phyloP scores from a whole-genome alignment of 2,329 filamentous ascomycete genomes.

The Drechslera avenae region DNA sequence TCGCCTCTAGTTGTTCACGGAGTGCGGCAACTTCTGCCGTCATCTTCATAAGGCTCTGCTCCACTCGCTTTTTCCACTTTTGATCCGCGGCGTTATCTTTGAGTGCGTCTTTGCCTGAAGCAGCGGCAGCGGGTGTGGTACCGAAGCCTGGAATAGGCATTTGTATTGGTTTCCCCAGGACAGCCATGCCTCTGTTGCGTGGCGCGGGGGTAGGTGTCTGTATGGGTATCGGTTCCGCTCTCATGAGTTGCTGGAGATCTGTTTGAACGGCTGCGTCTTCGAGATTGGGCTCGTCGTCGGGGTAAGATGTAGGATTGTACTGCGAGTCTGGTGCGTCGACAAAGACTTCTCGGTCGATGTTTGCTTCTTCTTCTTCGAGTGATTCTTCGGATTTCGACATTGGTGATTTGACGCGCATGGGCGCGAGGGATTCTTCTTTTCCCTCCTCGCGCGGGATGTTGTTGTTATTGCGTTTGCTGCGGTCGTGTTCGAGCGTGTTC shows the following conservation, averaged over 20 bases:
- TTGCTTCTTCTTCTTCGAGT: constrained; percentile 46
- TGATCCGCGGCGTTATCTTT: constrained; percentile 46
- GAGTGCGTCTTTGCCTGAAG: background rate
- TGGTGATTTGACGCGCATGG: constrained; percentile 71
- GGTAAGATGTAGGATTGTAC: constrained; percentile 36
- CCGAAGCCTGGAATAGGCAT: constrained; percentile 25
- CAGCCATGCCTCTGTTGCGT: constrained; percentile 16
- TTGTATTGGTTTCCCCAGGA: constrained; percentile 28
- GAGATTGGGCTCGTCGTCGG: constrained; percentile 15
- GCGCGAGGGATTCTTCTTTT: background rate
- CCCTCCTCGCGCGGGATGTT: background rate
- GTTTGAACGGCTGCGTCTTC: constrained; percentile 36
- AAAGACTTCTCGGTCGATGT: constrained; percentile 50
- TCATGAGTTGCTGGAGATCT: constrained; percentile 16
- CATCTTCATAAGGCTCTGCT: constrained; percentile 83
- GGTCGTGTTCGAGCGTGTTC: constrained; percentile 14
- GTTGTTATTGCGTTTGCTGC: no score
- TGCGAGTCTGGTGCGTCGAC: constrained; percentile 57
- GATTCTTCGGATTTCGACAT: constrained; percentile 76
- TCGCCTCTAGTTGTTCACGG: constrained; percentile 83
- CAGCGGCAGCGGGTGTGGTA: constrained; percentile 5
- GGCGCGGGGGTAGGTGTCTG: constrained; percentile 28
- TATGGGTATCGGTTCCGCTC: constrained; percentile 13
- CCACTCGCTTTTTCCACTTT: constrained; percentile 81
- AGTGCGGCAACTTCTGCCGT: constrained; percentile 91